Evolutionary conservation across 106 monocot genomes (phyloP).

Genomic region (Cymbidium sinense): DNA sequence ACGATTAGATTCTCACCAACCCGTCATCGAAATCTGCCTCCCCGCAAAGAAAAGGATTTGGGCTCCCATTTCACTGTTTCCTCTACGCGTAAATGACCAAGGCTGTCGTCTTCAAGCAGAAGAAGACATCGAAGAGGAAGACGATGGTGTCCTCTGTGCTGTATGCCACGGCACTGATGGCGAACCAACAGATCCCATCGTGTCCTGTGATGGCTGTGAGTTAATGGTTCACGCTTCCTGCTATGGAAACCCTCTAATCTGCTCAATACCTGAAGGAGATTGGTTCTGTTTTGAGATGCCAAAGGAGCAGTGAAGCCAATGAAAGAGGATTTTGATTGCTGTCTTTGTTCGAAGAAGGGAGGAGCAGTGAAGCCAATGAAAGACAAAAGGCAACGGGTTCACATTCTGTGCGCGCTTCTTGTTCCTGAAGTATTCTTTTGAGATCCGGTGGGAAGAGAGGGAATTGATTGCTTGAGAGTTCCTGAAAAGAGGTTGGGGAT

Average conservation of each 20-base stretch:
- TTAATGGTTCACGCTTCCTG: constrained; percentile 81
- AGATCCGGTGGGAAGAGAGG: constrained; percentile 61
- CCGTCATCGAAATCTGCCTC: constrained; percentile 21
- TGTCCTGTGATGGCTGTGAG: constrained; percentile 94
- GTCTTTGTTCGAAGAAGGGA: constrained; percentile 56
- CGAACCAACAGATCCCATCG: constrained; percentile 69
- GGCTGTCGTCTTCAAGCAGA: neutral
- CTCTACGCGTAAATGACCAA: neutral
- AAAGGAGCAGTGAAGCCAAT: constrained; percentile 2
- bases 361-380: constrained; percentile 64
- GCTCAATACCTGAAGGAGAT: constrained; percentile 65
- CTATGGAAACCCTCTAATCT: constrained; percentile 72
- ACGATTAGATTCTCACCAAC: constrained; percentile 3
- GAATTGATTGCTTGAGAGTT: constrained; percentile 57
- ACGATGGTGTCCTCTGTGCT: constrained; percentile 70
- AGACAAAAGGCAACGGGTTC: constrained; percentile 53
- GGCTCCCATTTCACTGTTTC: constrained; percentile 28
- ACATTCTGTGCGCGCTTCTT: constrained; percentile 62
- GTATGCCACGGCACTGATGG: constrained; percentile 86
- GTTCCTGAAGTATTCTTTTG: constrained; percentile 90
- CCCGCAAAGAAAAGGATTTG: constrained; percentile 73
- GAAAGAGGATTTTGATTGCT: constrained; percentile 21
- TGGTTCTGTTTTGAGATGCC: constrained; percentile 74
- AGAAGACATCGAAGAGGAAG: constrained; percentile 31
- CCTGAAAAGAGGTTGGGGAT: constrained; percentile 32